Evolutionary conservation across 2,329 filamentous ascomycete species (phyloP).

Genomic region (Bimuria novae-zelandiae): DNA sequence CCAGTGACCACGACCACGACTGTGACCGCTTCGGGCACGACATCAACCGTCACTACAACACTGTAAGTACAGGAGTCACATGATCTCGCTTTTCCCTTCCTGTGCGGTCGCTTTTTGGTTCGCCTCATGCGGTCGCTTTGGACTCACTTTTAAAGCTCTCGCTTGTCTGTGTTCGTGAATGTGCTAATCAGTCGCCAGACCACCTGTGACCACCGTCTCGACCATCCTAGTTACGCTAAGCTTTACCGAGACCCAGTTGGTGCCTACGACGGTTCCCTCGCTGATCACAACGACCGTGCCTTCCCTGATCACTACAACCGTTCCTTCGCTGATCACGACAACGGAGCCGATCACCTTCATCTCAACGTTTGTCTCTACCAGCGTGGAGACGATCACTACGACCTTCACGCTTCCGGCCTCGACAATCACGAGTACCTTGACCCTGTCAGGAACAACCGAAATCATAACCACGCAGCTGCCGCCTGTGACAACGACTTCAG

Average conservation of each 20-base stretch:
- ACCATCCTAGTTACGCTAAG: conserved; percentile 29
- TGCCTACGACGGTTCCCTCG: conserved; percentile 26
- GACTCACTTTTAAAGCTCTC: too few species aligned
- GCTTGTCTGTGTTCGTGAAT: too few species aligned
- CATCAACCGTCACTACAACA: conserved; percentile 28
- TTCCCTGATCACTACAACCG: conserved; percentile 5
- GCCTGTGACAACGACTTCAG: conserved; percentile 27
- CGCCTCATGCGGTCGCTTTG: too few species aligned
- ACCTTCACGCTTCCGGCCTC: conserved; percentile 17
- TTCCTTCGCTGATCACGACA: conserved; percentile 15
- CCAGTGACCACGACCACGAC: conserved; percentile 6
- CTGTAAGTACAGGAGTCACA: conserved; percentile 9
- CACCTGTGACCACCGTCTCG: conserved; percentile 28
- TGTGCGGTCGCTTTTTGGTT: too few species aligned
- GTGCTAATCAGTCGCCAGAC: conserved; percentile 4
- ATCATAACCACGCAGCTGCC: conserved; percentile 33
- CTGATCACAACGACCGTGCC: not conserved
- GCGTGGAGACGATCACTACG: conserved; percentile 19
- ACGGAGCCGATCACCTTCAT: conserved; percentile 18
- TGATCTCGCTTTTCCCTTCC: too few species aligned
- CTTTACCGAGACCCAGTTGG: conserved; percentile 16
- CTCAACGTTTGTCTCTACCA: conserved; percentile 10
- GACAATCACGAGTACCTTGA: conserved; percentile 6
- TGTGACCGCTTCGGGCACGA: conserved; percentile 16
- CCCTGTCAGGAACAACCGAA: conserved; percentile 19